Base-by-base conservation (phyloP, 2,329 filamentous ascomycete genomes). In the Epichloe uncinata region DNA sequence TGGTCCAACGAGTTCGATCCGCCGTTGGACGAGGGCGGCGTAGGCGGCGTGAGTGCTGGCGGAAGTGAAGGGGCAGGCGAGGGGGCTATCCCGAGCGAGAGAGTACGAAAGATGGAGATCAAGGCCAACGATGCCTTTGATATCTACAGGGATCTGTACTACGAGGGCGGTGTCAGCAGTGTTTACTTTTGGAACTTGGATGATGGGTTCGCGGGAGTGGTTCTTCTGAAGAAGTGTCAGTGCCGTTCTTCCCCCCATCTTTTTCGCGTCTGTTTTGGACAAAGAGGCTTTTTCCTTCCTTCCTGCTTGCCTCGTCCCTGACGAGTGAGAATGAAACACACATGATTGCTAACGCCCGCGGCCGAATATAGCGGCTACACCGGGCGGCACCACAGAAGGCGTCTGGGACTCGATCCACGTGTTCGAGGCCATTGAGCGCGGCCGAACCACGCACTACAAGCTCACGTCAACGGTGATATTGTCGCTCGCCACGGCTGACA, bases 1-100 rank as follows among this genome's bases (percentile, higher is more conserved):
- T 98, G 93, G 93, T 93, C 85, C 71, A 97, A 97, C 71, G 86
- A 95, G 69, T 98, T 98, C 68, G 89, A 97, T 66, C 93, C 91
- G 16, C 85, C 89, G 13, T 77, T 95, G 53, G 84, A 86, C 56
- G 77, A 77, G 56, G 77, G 75, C 46, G 78, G 80, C 15, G 63
- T 64, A 0, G 74, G 74, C 26, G 77, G 73, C 30, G 70, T 75
- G 3, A 73, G 74, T 8, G 69, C 71, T 1, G 74, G 69, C 12
- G 74, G 73, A n/a, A 79, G 71, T 55, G 78, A 79, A 53, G 78
- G 75, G 0, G 79, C 77, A 0, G 81, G 80, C 22, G 90, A 95
- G 63, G 87, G 88, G 1, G 87, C 89, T 1, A 81, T 94, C 12
- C 91, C 91, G 1, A 91, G 85, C 60, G 93, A 97, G 68, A 76